A percentile compares a stretch with the other conserved stretches of the same genome.
phyloP scores from a whole-genome alignment of 805 yeast species.

The Spathaspora gorwiae region DNA sequence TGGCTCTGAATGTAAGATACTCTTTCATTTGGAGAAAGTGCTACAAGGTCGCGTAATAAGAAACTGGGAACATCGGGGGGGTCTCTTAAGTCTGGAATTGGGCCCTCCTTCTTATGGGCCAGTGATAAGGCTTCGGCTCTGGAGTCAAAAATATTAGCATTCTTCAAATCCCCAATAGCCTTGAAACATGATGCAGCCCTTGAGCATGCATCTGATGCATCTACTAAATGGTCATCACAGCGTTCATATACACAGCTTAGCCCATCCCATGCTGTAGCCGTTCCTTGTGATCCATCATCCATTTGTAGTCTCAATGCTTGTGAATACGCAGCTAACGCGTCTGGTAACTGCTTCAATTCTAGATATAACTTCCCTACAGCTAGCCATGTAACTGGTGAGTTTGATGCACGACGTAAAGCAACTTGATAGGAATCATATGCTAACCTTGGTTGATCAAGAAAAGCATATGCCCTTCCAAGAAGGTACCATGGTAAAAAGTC shows the following conservation, averaged over 20 bases:
- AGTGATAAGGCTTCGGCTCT: conserved; percentile 40
- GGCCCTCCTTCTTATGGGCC: conserved; percentile 40
- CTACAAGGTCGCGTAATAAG: conserved; percentile 40
- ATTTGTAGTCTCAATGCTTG: conserved; percentile 54
- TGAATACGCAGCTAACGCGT: conserved; percentile 63
- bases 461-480: conserved; percentile 48
- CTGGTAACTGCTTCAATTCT: conserved; percentile 55
- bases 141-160: conserved; percentile 39
- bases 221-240: conserved; percentile 55
- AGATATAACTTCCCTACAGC: conserved; percentile 61
- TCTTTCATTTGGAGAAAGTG: conserved; percentile 38
- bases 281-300: conserved; percentile 42
- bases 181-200: conserved; percentile 49
- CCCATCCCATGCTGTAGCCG: conserved; percentile 65
- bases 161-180: conserved; percentile 40
- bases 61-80: conserved; percentile 46
- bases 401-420: conserved; percentile 49
- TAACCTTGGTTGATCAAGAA: conserved; percentile 41
- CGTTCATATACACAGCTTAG: conserved; percentile 58
- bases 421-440: conserved; percentile 55
- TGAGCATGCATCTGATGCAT: conserved; percentile 56
- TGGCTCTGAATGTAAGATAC: conserved; percentile 33
- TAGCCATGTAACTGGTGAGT: conserved; percentile 60
- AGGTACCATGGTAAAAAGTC: conserved; percentile 59
- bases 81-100: conserved; percentile 41